Conservation (phyloP, 495 filamentous ascomycete species). For the Penicillium cosmopolitanum region DNA sequence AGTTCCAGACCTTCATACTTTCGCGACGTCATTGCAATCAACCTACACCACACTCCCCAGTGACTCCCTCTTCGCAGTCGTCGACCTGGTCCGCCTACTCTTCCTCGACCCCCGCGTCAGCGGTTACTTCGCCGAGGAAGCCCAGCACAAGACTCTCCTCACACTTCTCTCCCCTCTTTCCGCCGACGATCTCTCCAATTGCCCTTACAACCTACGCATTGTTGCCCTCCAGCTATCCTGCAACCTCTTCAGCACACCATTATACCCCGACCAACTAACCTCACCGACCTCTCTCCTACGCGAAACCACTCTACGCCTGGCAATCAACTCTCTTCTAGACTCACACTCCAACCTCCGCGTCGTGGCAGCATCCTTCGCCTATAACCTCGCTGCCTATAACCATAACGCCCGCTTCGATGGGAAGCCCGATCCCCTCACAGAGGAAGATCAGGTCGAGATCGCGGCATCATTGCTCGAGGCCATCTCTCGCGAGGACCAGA, state of each 20-base stretch:
- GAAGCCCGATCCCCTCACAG: conserved; percentile 61
- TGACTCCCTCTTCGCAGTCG: conserved; percentile 69
- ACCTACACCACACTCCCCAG: conserved; percentile 31
- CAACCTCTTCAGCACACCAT: conserved; percentile 62
- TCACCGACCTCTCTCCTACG: conserved; percentile 36
- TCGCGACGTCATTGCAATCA: conserved; percentile 39
- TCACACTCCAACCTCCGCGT: conserved; percentile 62
- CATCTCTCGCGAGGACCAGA: conserved; percentile 66
- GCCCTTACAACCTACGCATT: conserved; percentile 81
- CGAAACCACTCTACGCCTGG: conserved; percentile 43
- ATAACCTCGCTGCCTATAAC: conserved; percentile 77
- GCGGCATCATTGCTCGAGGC: conserved; percentile 77
- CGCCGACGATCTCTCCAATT: conserved; percentile 51
- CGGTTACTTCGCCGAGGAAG: conserved; percentile 81
- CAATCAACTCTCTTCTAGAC: conserved; percentile 60
- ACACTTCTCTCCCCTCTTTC: conserved; percentile 60
- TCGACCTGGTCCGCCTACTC: conserved; percentile 79
- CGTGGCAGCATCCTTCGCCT: conserved; percentile 78
- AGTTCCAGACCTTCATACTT: conserved; percentile 56
- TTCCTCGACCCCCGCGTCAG: conserved; percentile 84
- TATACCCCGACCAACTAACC: conserved; percentile 51
- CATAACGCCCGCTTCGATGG: conserved; percentile 63
- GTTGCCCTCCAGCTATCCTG: conserved; percentile 71
- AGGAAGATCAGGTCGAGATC: conserved; percentile 76
- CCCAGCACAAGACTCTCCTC: conserved; percentile 62